These are phyloP conservation scores for Closterium sp. DNA, from an alignment of 139 green algal genomes.

Conservation along the genomic window DNA sequence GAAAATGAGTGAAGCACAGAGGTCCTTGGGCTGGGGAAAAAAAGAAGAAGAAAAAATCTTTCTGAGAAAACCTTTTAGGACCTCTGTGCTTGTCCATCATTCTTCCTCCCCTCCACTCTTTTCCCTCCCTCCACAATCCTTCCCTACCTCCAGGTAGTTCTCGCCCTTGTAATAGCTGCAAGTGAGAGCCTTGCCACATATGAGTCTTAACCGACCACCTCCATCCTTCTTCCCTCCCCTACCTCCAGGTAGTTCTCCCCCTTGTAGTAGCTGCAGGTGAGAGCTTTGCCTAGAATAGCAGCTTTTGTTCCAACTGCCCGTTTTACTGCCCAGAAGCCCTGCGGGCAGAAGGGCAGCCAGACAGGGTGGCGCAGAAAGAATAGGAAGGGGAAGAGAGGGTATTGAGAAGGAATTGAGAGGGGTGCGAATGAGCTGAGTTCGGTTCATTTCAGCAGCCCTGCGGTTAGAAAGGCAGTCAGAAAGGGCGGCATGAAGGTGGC, in stretches of 20 bases:
- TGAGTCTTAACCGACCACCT: neutral
- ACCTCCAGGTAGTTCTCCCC: constrained; percentile 41
- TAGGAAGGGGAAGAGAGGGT: neutral
- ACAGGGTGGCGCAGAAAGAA: no score
- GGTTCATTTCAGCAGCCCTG: neutral
- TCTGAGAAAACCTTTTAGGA: no score
- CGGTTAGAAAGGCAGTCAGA: no score
- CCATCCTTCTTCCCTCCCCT: neutral
- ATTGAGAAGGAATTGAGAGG: neutral
- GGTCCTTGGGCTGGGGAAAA: neutral
- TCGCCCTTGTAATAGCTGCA: constrained; percentile 2
- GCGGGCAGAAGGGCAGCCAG: neutral
- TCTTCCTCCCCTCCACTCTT: neutral
- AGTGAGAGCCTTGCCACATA: neutral
- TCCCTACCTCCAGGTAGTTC: constrained; percentile 42
- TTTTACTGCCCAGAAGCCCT: constrained; percentile 36
- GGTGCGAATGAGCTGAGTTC: neutral
- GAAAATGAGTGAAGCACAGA: neutral
- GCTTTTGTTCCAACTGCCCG: constrained; percentile 22
- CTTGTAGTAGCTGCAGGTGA: constrained; percentile 13
- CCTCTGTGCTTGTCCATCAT: no score
- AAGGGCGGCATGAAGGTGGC: no score
- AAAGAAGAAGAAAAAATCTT: neutral
- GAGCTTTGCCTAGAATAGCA: constrained; percentile 15
- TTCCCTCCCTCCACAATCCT: neutral